These are phyloP conservation scores for Mycena floridula DNA, from an alignment of 768 basidiomycete genomes.

Conservation along the genomic window DNA sequence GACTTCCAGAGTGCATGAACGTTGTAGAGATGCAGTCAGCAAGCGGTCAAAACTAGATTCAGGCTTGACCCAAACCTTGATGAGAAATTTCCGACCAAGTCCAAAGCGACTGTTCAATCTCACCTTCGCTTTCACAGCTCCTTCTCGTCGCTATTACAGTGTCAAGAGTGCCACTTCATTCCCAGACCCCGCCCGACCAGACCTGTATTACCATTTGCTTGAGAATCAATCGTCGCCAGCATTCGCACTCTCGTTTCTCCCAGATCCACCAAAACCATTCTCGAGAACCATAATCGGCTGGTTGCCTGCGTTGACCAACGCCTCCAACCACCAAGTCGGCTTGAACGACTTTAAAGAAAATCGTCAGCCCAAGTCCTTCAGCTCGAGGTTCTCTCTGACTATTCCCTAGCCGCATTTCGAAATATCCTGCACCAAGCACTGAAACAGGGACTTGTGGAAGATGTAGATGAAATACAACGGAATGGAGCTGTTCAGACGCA, in stretches of 20 bases:
- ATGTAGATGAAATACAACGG: conserved; percentile 58
- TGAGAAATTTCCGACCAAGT: too few species aligned
- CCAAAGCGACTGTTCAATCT: too few species aligned
- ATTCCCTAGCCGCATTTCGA: conserved; percentile 48
- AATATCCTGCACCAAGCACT: conserved; percentile 56
- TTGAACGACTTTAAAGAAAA: conserved; percentile 72
- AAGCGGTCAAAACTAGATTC: too few species aligned
- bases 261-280: conserved; percentile 32
- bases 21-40: too few species aligned
- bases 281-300: conserved; percentile 61
- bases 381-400: not conserved
- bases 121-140: too few species aligned
- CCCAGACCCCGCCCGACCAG: conserved; percentile 55
- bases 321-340: conserved; percentile 35
- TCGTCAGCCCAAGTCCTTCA: conserved; percentile 33
- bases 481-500: conserved; percentile 60
- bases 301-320: conserved; percentile 46
- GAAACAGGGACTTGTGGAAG: conserved; percentile 44
- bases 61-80: too few species aligned
- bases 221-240: conserved; percentile 37
- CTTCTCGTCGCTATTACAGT: too few species aligned
- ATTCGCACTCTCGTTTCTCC: conserved; percentile 63
- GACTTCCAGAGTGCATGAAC: too few species aligned
- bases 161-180: conserved; percentile 13
- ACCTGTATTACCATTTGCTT: conserved; percentile 65